These are phyloP conservation scores for Thelonectria blattea DNA, from an alignment of 2,329 filamentous ascomycete genomes.

Conservation along the genomic window DNA sequence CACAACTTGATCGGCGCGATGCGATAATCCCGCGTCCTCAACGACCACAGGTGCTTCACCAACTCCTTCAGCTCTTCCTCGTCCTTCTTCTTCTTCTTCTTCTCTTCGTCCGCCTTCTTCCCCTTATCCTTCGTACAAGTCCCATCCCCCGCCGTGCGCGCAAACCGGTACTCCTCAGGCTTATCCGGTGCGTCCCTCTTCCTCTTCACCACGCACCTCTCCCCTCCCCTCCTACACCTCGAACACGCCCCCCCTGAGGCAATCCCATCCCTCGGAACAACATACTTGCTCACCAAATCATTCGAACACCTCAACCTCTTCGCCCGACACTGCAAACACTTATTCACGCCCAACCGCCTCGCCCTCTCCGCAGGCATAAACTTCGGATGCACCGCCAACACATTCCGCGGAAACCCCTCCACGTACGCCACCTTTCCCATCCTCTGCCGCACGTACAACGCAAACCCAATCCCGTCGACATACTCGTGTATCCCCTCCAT, in stretches of 20 bases:
- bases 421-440: conserved; percentile 33
- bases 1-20: conserved; percentile 24
- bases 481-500: conserved; percentile 23
- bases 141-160: background rate
- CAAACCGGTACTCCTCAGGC: conserved; percentile 11
- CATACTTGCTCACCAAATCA: background rate
- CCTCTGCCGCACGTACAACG: conserved; percentile 15
- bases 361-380: conserved; percentile 18
- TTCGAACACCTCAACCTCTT: conserved; percentile 36
- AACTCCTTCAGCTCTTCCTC: conserved; percentile 3
- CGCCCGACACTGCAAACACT: conserved; percentile 36
- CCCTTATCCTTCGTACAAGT: background rate
- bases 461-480: conserved; percentile 13
- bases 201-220: conserved; percentile 46
- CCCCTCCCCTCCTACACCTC: conserved; percentile 35
- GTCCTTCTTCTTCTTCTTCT: background rate
- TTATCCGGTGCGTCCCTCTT: conserved; percentile 62
- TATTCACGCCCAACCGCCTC: background rate
- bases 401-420: conserved; percentile 37
- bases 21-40: background rate
- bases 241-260: conserved; percentile 42
- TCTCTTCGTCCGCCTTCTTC: background rate
- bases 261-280: conserved; percentile 46
- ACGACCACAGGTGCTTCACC: conserved; percentile 11
- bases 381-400: conserved; percentile 22